phyloP scores from a whole-genome alignment of 129 eudicot species.

The Flaveria trinervia region DNA sequence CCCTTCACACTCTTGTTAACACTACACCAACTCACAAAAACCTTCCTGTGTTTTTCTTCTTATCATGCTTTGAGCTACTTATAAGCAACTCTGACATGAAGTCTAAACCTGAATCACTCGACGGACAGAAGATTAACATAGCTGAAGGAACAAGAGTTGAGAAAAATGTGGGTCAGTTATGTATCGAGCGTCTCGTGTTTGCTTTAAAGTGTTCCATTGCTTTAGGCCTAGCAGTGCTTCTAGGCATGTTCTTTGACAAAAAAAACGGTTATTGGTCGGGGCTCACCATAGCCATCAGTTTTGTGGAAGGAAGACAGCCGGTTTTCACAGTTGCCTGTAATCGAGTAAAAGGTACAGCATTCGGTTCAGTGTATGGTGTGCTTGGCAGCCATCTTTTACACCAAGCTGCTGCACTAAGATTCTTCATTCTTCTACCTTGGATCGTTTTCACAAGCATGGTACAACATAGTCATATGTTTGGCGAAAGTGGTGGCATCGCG shows the following conservation, averaged over 20 bases:
- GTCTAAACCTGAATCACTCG: slow-evolving; percentile 16
- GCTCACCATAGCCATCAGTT: slow-evolving; percentile 76
- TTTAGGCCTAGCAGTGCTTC: slow-evolving; percentile 62
- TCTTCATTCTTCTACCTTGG: slow-evolving; percentile 74
- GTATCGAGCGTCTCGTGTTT: slow-evolving; percentile 41
- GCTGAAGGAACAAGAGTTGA: slow-evolving; percentile 7
- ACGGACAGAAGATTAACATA: background rate
- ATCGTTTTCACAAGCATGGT: slow-evolving; percentile 69
- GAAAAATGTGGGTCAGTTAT: slow-evolving; percentile 7
- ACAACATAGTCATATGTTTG: slow-evolving; percentile 69
- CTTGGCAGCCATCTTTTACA: slow-evolving; percentile 57
- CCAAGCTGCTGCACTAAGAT: slow-evolving; percentile 41
- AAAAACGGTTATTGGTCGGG: slow-evolving; percentile 86
- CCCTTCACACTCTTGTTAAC: slow-evolving; percentile 30
- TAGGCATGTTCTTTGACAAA: slow-evolving; percentile 62
- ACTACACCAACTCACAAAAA: slow-evolving; percentile 26
- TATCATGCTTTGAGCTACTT: slow-evolving; percentile 53
- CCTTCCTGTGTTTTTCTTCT: slow-evolving; percentile 48
- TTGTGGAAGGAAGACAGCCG: slow-evolving; percentile 54
- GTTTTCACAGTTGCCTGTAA: slow-evolving; percentile 63
- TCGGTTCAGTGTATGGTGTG: slow-evolving; percentile 77
- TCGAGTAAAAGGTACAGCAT: slow-evolving; percentile 79
- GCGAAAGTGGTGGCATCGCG: slow-evolving; percentile 71
- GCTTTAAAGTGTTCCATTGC: slow-evolving; percentile 74
- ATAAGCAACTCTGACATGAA: slow-evolving; percentile 29